phyloP scores from a whole-genome alignment of 352 stramenopile genomes.

The Globisporangium cederbergense region DNA sequence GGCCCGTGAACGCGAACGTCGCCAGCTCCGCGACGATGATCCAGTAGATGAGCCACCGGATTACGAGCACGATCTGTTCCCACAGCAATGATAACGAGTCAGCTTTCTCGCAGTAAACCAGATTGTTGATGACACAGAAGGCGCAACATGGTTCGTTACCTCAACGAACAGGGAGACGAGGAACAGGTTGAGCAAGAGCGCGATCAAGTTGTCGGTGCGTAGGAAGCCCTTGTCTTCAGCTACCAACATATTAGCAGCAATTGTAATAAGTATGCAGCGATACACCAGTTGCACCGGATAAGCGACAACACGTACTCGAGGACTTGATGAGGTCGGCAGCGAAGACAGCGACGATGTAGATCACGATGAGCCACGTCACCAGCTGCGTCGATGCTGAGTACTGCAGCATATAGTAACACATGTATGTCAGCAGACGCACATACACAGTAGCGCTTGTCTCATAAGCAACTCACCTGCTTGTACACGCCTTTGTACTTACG shows the following conservation, averaged over 20 bases:
- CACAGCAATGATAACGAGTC: not conserved
- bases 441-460: not conserved
- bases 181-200: constrained; percentile 16
- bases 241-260: not conserved
- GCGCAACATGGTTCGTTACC: constrained; percentile 10
- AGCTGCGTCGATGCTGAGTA: constrained; percentile 51
- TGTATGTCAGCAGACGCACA: not conserved
- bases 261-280: not conserved
- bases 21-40: constrained; percentile 38
- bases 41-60: constrained; percentile 59
- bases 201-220: constrained; percentile 13
- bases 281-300: not conserved
- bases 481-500: constrained; percentile 58
- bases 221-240: constrained; percentile 10
- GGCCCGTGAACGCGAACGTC: constrained; percentile 22
- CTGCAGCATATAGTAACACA: constrained; percentile 5
- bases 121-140: constrained; percentile 19
- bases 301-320: constrained; percentile 2
- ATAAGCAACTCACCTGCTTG: constrained; percentile 26
- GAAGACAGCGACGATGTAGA: constrained; percentile 54
- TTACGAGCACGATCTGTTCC: constrained; percentile 35
- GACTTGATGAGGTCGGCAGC: constrained; percentile 20
- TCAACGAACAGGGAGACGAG: constrained; percentile 23
- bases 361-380: constrained; percentile 48
- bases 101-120: not conserved